phyloP scores from a whole-genome alignment of 371 early-diverging fungal species.

The Conidiobolus incongruus region DNA sequence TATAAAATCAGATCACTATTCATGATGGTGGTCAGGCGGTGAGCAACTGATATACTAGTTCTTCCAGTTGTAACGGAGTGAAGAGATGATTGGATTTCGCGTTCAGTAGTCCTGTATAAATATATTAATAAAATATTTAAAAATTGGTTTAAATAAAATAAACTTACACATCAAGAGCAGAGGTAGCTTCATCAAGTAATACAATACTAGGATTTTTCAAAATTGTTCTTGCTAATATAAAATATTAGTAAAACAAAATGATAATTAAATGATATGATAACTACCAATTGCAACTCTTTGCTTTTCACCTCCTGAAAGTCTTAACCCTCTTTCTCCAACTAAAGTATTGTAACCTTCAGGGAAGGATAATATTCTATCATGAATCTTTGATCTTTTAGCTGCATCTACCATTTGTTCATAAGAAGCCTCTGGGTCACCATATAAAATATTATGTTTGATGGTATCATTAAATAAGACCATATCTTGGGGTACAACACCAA shows the following conservation, averaged over 20 bases:
- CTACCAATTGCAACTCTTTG: slow-evolving; percentile 79
- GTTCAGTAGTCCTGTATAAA: slow-evolving; percentile 35
- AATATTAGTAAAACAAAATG: slow-evolving; percentile 18
- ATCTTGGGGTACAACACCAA: slow-evolving; percentile 74
- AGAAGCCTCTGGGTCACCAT: slow-evolving; percentile 29
- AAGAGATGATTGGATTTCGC: slow-evolving; percentile 45
- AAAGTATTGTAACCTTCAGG: slow-evolving; percentile 63
- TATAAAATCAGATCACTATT: slow-evolving; percentile 53
- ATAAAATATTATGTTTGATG: slow-evolving; percentile 55
- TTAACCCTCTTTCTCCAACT: slow-evolving; percentile 87
- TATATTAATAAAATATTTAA: slow-evolving; percentile 2
- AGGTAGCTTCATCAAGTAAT: slow-evolving; percentile 43
- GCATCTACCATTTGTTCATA: slow-evolving; percentile 27
- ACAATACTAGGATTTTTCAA: slow-evolving; percentile 51
- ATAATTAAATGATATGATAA: slow-evolving; percentile 30
- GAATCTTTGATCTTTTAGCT: slow-evolving; percentile 25
- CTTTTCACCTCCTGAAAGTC: slow-evolving; percentile 83
- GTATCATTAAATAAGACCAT: slow-evolving; percentile 50
- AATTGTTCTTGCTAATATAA: slow-evolving; percentile 58
- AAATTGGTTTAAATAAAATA: not conserved
- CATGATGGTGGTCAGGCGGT: slow-evolving; percentile 66
- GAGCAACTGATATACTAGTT: slow-evolving; percentile 88
- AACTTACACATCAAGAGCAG: slow-evolving; percentile 11
- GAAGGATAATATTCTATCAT: slow-evolving; percentile 23
- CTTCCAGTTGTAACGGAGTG: slow-evolving; percentile 40